Evolutionary conservation across 768 basidiomycete species (phyloP), one percentile per base, ranked within the genome.

Genomic region (Lenzites betulinus): DNA sequence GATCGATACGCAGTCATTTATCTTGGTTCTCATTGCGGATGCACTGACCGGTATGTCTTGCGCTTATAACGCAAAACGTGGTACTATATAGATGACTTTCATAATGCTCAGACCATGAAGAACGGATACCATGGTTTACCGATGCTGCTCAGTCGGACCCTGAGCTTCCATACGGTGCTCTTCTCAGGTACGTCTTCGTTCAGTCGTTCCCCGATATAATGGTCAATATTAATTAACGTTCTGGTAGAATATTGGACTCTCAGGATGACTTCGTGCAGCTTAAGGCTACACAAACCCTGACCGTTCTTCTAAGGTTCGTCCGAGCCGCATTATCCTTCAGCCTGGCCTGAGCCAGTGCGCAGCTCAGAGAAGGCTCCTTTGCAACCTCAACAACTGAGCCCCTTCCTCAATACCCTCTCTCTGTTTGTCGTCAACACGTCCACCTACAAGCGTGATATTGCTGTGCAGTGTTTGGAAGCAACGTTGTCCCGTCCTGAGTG

Each of bases 231-330:
- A n/a, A n/a, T n/a, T n/a, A n/a, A n/a, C n/a, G n/a, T n/a, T n/a
- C n/a, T n/a, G 2, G 33, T 43, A 96, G 93, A 67, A 85, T 88
- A 35, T 77, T 97, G 48, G 89, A 92, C 39, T 84, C 89, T 13
- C 88, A 88, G 66, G 97, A 98, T 71, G 95, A 98, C 71, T 98
- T 97, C 65, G 88, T 93, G n/a, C 93, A 95, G 69, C 80, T 98
- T 58, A 97, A 95, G 70, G 81, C 90, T 12, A 82, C 90, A 0
- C 91, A 96, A 69, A 90, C 98, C 64, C 77, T 97, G 46, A 93
- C 95, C 1, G 81, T 95, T 35, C 81, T 98, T 23, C 82, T 96
- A 38, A 87, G 90, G 89, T 89, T 44, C 28, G 77, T 71, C 25
- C n/a, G 20, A 18, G 57, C 41, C 59, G 62, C 18, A 20, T n/a